phyloP scores from a whole-genome alignment of 768 basidiomycete species.

The Panaeolus papilionaceus region DNA sequence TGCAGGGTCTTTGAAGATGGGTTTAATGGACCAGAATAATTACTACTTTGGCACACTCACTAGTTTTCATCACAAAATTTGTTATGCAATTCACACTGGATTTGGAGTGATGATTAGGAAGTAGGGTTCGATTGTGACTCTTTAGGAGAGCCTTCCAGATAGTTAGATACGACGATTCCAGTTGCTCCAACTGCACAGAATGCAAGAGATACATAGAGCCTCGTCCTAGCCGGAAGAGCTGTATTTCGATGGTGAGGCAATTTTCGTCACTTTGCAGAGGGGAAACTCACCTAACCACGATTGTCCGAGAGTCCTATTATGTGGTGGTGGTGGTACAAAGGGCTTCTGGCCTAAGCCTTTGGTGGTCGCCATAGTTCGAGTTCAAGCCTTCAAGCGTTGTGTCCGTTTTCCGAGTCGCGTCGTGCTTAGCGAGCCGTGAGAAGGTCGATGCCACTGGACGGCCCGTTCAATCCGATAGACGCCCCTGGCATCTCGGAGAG shows the following conservation, averaged over 20 bases:
- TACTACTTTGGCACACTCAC: conserved; percentile 2
- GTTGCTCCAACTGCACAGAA: conserved; percentile 51
- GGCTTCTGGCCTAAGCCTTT: not conserved
- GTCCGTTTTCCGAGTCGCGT: too few species aligned
- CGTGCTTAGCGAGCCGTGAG: not conserved
- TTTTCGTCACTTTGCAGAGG: conserved; percentile 18
- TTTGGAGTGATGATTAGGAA: not conserved
- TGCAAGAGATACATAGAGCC: conserved; percentile 55
- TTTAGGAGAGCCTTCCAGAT: conserved; percentile 41
- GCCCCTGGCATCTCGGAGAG: not conserved
- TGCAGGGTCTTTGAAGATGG: not conserved
- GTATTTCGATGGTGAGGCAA: conserved; percentile 13
- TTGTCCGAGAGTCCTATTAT: conserved; percentile 41
- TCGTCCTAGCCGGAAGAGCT: conserved; percentile 62
- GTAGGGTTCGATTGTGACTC: not conserved
- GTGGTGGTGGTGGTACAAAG: conserved; percentile 22
- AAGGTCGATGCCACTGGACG: not conserved
- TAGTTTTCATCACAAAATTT: not conserved
- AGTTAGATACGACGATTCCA: conserved; percentile 57
- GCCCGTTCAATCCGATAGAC: not conserved
- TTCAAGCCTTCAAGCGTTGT: too few species aligned
- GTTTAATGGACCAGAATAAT: not conserved
- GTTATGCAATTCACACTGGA: not conserved
- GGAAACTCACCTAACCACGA: conserved; percentile 43
- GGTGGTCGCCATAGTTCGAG: not conserved